phyloP scores from a whole-genome alignment of 225 moss, liverwort and hornwort genomes.

The Physcomitrellopsis africana region DNA sequence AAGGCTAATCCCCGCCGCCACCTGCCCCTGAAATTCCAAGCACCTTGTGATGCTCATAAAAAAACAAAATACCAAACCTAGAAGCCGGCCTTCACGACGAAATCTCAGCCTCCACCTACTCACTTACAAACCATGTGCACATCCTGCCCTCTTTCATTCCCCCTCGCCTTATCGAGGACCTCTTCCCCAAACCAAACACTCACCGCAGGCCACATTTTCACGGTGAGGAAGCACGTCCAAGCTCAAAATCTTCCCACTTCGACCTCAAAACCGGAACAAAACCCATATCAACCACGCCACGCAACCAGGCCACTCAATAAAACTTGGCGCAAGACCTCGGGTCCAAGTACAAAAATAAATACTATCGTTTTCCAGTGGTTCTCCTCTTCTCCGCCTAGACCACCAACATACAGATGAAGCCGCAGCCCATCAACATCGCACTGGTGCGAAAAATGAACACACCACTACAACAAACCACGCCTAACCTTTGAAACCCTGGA shows the following conservation, averaged over 20 bases:
- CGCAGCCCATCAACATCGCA: too few species aligned
- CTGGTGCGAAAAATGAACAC: background rate
- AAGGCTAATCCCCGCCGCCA: constrained; percentile 8
- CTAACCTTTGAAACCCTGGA: constrained; percentile 32
- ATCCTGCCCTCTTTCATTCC: background rate
- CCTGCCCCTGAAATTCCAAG: constrained; percentile 22
- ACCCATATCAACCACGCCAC: constrained; percentile 14
- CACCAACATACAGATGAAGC: too few species aligned
- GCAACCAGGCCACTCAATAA: background rate
- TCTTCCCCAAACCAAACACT: background rate
- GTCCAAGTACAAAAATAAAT: background rate
- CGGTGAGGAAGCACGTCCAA: background rate
- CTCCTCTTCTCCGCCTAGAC: background rate
- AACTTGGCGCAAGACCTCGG: background rate
- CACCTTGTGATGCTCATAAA: background rate
- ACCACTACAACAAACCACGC: background rate
- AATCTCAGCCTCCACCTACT: background rate
- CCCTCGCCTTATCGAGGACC: background rate
- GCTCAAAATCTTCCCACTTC: background rate
- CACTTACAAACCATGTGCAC: constrained; percentile 9
- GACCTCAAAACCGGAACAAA: background rate
- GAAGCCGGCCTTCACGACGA: background rate
- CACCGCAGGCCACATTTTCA: constrained; percentile 12
- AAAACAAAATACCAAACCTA: background rate
- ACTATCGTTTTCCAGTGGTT: background rate